Percentiles rank a stretch among this genome's conserved stretches.
phyloP scores from a whole-genome alignment of 148 eudicot genomes.

The Cornus controversa region DNA sequence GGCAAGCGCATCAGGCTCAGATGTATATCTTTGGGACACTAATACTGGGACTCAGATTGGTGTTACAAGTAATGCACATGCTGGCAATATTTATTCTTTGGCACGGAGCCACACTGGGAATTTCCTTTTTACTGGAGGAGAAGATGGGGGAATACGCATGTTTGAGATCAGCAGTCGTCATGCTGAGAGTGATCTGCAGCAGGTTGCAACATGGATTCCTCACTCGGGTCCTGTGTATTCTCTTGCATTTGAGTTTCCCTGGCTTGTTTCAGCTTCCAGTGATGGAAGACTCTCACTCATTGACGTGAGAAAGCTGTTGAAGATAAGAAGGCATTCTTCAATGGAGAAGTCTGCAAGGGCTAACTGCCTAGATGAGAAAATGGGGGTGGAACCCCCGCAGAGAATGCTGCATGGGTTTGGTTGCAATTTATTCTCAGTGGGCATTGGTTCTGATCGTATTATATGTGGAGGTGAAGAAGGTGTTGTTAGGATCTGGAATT shows the following conservation, averaged over 20 bases:
- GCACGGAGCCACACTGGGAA: slow-evolving; percentile 90
- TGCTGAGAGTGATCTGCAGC: slow-evolving; percentile 20
- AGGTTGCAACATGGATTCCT: slow-evolving; percentile 83
- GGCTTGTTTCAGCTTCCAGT: slow-evolving; percentile 91
- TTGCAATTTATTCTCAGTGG: slow-evolving; percentile 70
- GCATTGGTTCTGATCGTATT: slow-evolving; percentile 79
- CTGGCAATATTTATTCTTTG: slow-evolving; percentile 58
- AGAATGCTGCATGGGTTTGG: slow-evolving; percentile 88
- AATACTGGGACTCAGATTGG: slow-evolving; percentile 38
- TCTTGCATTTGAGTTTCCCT: slow-evolving; percentile 94
- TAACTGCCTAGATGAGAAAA: slow-evolving; percentile 12
- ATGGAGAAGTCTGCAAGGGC: slow-evolving; percentile 27
- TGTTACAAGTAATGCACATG: slow-evolving; percentile 53
- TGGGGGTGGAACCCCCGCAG: slow-evolving; percentile 85
- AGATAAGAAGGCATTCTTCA: slow-evolving; percentile 37
- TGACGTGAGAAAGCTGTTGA: slow-evolving; percentile 80
- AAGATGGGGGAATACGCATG: slow-evolving; percentile 90
- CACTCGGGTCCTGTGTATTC: slow-evolving; percentile 79
- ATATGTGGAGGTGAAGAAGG: slow-evolving; percentile 93
- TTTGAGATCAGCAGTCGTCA: slow-evolving; percentile 52
- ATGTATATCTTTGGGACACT: slow-evolving; percentile 82
- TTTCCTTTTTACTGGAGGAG: slow-evolving; percentile 89
- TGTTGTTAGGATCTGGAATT: slow-evolving; percentile 86
- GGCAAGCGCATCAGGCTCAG: slow-evolving; percentile 73
- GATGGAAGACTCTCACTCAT: slow-evolving; percentile 84